Conservation (phyloP, 2,329 filamentous ascomycete species). For the Apiospora koreana region DNA sequence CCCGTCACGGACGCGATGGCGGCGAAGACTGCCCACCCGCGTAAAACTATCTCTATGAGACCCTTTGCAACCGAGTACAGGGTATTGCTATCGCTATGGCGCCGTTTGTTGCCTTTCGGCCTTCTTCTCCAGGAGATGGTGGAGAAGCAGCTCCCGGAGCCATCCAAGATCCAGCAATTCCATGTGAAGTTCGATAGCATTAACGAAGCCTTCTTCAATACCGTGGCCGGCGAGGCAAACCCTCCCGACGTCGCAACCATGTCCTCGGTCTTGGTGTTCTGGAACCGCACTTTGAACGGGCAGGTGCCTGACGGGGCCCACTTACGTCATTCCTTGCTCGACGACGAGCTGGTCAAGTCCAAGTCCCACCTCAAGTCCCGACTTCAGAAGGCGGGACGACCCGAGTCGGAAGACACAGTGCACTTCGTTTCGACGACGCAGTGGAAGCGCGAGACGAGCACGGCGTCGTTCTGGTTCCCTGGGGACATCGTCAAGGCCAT, state of each 20-base stretch:
- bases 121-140: background rate
- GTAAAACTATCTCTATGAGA: constrained; percentile 12
- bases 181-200: background rate
- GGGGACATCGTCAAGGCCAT: constrained; percentile 16
- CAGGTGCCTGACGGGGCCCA: background rate
- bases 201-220: background rate
- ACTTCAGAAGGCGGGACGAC: background rate
- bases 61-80: constrained; percentile 25
- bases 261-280: constrained; percentile 10
- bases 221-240: background rate
- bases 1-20: constrained; percentile 14
- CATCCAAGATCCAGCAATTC: background rate
- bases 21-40: constrained; percentile 12
- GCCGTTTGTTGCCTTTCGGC: constrained; percentile 23
- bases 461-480: constrained; percentile 18
- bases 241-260: background rate
- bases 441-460: constrained; percentile 14
- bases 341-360: constrained; percentile 5
- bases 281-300: background rate
- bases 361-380: background rate
- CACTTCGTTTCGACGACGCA: constrained; percentile 17
- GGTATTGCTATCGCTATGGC: constrained; percentile 23
- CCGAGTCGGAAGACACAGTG: constrained; percentile 2
- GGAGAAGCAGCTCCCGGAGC: background rate
- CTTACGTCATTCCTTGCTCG: background rate